phyloP scores from a whole-genome alignment of 257 asterid species.

The Hygrophila difformis region DNA sequence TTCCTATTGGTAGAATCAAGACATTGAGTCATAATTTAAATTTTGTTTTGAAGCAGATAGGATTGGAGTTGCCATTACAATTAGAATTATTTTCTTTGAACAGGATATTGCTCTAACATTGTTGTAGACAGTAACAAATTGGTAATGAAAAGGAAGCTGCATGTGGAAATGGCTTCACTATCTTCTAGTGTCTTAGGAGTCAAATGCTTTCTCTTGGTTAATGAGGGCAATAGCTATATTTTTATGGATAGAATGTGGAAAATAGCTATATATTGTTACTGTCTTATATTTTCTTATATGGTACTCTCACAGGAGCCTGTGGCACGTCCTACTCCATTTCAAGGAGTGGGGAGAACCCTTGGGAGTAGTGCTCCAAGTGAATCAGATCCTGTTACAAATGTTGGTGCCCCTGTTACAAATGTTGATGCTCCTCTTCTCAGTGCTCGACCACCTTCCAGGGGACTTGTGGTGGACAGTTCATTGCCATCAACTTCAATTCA shows the following conservation, averaged over 20 bases:
- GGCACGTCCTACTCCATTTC: conserved; percentile 43
- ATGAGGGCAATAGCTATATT: no score
- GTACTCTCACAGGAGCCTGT: conserved; percentile 58
- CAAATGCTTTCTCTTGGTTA: no score
- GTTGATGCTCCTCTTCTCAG: conserved; percentile 25
- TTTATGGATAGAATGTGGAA: no score
- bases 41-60: neutral
- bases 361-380: conserved; percentile 52
- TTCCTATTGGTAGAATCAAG: neutral
- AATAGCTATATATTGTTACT: no score
- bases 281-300: neutral
- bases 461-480: conserved; percentile 59
- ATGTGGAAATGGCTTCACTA: neutral
- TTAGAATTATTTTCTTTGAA: neutral
- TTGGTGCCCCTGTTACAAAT: conserved; percentile 27
- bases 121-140: neutral
- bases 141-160: neutral
- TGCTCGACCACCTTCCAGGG: conserved; percentile 47
- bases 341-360: conserved; percentile 82
- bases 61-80: no score
- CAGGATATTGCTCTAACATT: neutral
- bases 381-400: conserved; percentile 31
- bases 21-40: neutral
- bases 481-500: conserved; percentile 85
- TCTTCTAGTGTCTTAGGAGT: no score